Conservation (phyloP, 106 monocot genomes). For the Dendrobium catenatum region DNA sequence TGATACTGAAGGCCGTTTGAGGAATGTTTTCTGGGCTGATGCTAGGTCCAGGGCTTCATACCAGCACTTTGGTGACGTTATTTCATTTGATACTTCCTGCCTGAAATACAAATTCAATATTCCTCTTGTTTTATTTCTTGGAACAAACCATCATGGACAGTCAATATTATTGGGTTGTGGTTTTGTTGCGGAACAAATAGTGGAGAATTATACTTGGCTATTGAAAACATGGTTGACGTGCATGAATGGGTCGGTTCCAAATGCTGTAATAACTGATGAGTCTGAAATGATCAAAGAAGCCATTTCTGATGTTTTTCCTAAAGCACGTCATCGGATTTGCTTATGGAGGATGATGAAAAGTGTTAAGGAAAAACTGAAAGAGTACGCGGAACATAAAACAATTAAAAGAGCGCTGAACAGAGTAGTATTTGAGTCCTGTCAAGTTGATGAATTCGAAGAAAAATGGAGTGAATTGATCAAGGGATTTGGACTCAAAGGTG, state of each 20-base stretch:
- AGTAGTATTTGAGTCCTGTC: conserved; percentile 31
- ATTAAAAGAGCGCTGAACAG: conserved; percentile 22
- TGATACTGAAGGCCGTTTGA: conserved; percentile 40
- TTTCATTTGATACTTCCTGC: conserved; percentile 39
- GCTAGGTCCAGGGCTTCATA: conserved; percentile 36
- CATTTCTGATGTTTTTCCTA: conserved; percentile 27
- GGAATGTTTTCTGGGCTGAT: conserved; percentile 62
- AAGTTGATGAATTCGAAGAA: conserved; percentile 41
- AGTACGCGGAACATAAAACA: conserved; percentile 7
- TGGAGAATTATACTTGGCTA: conserved; percentile 42
- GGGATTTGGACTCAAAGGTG: conserved; percentile 29
- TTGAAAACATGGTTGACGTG: conserved; percentile 44
- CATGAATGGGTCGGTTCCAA: conserved; percentile 27
- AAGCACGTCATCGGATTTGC: conserved; percentile 26
- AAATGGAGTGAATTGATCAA: conserved; percentile 28
- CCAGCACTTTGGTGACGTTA: conserved; percentile 39
- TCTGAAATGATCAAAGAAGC: conserved; percentile 24
- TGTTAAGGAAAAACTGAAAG: conserved; percentile 30
- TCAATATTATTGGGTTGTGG: conserved; percentile 44
- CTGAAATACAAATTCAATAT: conserved; percentile 25
- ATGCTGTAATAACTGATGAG: conserved; percentile 38
- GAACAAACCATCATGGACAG: conserved; percentile 52
- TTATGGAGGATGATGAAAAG: conserved; percentile 27
- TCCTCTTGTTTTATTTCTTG: conserved; percentile 41
- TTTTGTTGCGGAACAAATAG: conserved; percentile 36